Evolutionary conservation across 1,284 basidiomycete species (phyloP).

Genomic region (Mixia osmundae): DNA sequence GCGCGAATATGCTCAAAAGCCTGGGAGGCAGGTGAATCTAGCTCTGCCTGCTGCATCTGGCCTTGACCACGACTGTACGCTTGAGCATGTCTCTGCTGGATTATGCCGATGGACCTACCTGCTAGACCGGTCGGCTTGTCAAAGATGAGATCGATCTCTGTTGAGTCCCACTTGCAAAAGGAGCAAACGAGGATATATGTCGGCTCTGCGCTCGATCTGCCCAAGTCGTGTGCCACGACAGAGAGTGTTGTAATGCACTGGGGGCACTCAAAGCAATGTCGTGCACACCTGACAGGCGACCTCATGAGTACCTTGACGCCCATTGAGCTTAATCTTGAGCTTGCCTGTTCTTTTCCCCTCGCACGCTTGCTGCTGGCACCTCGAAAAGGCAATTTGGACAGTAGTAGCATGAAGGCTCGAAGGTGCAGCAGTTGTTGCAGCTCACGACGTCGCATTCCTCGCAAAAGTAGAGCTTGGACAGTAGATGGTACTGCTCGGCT

Average conservation of each 20-base stretch:
- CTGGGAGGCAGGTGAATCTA: conserved; percentile 52
- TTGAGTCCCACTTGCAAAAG: conserved; percentile 84
- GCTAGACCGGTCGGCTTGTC: conserved; percentile 85
- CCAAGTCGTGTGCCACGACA: conserved; percentile 63
- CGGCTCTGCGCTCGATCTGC: conserved; percentile 34
- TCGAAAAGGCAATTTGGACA: conserved; percentile 99
- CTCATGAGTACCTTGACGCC: background rate
- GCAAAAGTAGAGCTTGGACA: conserved; percentile 80
- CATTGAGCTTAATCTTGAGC: background rate
- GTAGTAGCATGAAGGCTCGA: conserved; percentile 88
- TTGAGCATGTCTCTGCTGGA: background rate
- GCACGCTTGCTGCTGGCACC: conserved; percentile 82
- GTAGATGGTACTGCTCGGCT: conserved; percentile 37
- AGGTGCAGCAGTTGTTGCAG: conserved; percentile 70
- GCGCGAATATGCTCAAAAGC: conserved; percentile 83
- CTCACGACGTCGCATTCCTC: conserved; percentile 91
- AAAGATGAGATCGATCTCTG: conserved; percentile 67
- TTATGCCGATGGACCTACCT: conserved; percentile 10
- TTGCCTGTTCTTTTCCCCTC: conserved; percentile 81
- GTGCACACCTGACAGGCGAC: conserved; percentile 47
- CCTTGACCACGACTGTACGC: conserved; percentile 28
- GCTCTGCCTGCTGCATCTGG: conserved; percentile 65
- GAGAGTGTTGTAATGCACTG: conserved; percentile 68
- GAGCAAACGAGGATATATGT: conserved; percentile 81
- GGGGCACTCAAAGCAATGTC: conserved; percentile 93